A percentile compares a stretch with the other conserved stretches of the same genome.
These are phyloP conservation scores for Suaeda aralocaspica DNA, from an alignment of 148 eudicot species.

Conservation along the genomic window DNA sequence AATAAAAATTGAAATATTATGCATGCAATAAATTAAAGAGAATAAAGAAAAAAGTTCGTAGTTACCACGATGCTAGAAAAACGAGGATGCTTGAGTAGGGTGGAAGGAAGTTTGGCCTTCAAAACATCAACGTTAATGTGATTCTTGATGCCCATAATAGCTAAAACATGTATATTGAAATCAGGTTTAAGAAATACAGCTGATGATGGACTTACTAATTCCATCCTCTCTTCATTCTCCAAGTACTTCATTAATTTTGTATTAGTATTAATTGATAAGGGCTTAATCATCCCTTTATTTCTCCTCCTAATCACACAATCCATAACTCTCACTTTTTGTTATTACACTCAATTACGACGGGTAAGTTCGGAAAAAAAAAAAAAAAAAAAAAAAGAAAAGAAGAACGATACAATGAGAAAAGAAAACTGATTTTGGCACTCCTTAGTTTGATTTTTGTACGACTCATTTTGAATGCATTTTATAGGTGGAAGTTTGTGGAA, in stretches of 20 bases:
- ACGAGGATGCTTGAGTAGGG: slow-evolving; percentile 45
- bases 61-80: slow-evolving; percentile 41
- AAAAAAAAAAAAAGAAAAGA: too few relatives aligned
- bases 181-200: slow-evolving; percentile 30
- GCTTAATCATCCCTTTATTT: neutral
- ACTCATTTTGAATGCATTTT: too few relatives aligned
- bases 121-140: slow-evolving; percentile 18
- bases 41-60: neutral
- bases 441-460: too few relatives aligned
- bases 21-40: neutral
- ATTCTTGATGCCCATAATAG: slow-evolving; percentile 29
- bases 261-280: neutral
- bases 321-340: neutral
- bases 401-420: too few relatives aligned
- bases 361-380: too few relatives aligned
- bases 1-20: neutral
- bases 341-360: too few relatives aligned
- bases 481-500: too few relatives aligned
- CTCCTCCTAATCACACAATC: slow-evolving; percentile 13
- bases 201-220: slow-evolving; percentile 47
- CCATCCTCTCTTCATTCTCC: neutral
- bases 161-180: slow-evolving; percentile 33
- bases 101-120: slow-evolving; percentile 33
- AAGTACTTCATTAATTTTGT: neutral
- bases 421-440: too few relatives aligned